These are phyloP conservation scores for Saturnispora ahearnii DNA, from an alignment of 805 yeast species.

Conservation along the genomic window DNA sequence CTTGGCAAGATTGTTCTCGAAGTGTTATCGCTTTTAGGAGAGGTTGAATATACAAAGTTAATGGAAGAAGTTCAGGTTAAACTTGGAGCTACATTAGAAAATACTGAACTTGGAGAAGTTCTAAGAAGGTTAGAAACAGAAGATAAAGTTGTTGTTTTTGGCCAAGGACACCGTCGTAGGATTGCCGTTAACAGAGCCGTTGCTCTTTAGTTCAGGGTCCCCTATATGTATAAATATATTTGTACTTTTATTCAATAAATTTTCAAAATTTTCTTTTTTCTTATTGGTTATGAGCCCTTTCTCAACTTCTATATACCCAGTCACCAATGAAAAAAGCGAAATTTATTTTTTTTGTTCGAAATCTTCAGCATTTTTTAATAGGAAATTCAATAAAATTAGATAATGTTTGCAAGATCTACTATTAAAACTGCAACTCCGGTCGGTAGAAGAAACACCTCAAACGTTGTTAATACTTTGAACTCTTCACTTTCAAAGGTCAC, in stretches of 20 bases:
- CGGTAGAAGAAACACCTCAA: conserved; percentile 33
- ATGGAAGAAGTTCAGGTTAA: conserved; percentile 57
- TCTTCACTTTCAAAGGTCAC: conserved; percentile 44
- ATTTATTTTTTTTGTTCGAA: background rate
- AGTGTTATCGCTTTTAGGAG: conserved; percentile 34
- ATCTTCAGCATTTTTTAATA: background rate
- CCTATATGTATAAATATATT: background rate
- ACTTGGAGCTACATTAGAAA: conserved; percentile 55
- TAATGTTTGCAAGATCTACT: conserved; percentile 30
- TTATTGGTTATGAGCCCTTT: background rate
- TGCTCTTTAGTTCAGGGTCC: background rate
- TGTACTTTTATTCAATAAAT: background rate
- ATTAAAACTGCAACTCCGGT: conserved; percentile 21
- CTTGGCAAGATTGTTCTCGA: conserved; percentile 51
- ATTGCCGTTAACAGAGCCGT: conserved; percentile 29
- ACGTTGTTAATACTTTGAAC: conserved; percentile 17
- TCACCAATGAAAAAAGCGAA: background rate
- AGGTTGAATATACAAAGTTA: conserved; percentile 52
- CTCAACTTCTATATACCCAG: background rate
- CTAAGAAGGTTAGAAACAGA: conserved; percentile 62
- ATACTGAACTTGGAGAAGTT: conserved; percentile 59
- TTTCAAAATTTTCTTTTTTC: background rate
- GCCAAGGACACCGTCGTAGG: conserved; percentile 63
- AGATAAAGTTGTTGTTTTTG: conserved; percentile 56
- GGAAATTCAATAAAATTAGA: background rate